Percentiles rank a stretch among this genome's conserved stretches.
phyloP scores from a whole-genome alignment of 805 yeast species.

The Ogataea pini region DNA sequence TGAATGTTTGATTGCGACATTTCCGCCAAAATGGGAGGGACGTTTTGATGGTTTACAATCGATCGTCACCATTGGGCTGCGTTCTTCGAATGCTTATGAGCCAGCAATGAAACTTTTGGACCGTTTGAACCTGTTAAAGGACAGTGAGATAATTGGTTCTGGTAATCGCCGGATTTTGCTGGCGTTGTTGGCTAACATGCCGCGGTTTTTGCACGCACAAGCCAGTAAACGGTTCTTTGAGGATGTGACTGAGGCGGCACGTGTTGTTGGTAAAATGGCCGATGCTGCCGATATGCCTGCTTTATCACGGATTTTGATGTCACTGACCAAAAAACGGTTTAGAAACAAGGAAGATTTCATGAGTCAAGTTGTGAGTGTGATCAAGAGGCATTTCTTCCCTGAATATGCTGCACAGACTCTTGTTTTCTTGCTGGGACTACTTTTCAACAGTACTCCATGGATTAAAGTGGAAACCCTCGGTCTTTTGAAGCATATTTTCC shows the following conservation, averaged over 20 bases:
- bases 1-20: conserved; percentile 76
- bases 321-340: conserved; percentile 76
- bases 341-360: conserved; percentile 89
- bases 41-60: conserved; percentile 85
- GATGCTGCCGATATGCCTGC: conserved; percentile 50
- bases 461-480: conserved; percentile 79
- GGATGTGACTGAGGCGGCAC: conserved; percentile 55
- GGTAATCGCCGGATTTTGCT: conserved; percentile 67
- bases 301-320: conserved; percentile 70
- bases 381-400: conserved; percentile 71
- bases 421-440: conserved; percentile 72
- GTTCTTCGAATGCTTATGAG: conserved; percentile 80
- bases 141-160: conserved; percentile 76
- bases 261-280: conserved; percentile 62
- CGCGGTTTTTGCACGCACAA: conserved; percentile 81
- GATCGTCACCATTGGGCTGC: conserved; percentile 74
- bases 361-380: conserved; percentile 72
- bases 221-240: conserved; percentile 52
- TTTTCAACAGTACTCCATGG: conserved; percentile 78
- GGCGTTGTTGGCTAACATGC: conserved; percentile 76
- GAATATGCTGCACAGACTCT: conserved; percentile 71
- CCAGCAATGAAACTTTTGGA: conserved; percentile 74
- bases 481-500: conserved; percentile 69
- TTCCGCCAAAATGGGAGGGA: conserved; percentile 97
- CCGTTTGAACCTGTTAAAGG: conserved; percentile 62